Evolutionary conservation across 768 basidiomycete genomes (phyloP).

Genomic region (Mycena rebaudengoi): DNA sequence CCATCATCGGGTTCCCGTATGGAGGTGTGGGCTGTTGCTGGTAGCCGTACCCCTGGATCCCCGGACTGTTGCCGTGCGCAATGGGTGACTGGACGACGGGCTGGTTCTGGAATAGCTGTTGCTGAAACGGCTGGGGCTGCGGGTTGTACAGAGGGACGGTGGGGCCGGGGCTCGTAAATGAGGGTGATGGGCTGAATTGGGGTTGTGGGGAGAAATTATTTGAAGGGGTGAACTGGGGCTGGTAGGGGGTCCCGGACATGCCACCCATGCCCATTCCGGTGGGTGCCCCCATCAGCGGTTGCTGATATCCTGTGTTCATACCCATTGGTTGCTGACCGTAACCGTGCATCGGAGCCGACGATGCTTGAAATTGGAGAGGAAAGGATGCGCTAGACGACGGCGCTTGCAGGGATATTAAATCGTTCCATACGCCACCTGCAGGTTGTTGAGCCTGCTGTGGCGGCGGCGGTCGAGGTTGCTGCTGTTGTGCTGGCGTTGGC

Average conservation of each 20-base stretch:
- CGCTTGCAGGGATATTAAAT: constrained; percentile 58
- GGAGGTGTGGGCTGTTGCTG: constrained; percentile 18
- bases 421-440: constrained; percentile 63
- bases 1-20: constrained; percentile 19
- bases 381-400: constrained; percentile 59
- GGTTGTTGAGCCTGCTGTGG: constrained; percentile 32
- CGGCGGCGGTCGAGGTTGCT: constrained; percentile 31
- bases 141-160: constrained; percentile 22
- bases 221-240: constrained; percentile 12
- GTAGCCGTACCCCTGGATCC: constrained; percentile 13
- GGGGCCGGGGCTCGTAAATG: neutral
- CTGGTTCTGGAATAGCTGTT: constrained; percentile 26
- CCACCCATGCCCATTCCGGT: constrained; percentile 19
- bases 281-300: constrained; percentile 36
- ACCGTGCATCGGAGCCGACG: constrained; percentile 42
- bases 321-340: constrained; percentile 44
- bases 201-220: constrained; percentile 7
- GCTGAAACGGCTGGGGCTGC: constrained; percentile 41
- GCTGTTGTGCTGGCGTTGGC: constrained; percentile 21
- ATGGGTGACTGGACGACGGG: neutral
- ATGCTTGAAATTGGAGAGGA: constrained; percentile 56
- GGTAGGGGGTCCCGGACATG: constrained; percentile 15
- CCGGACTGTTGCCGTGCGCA: neutral
- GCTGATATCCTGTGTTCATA: constrained; percentile 39
- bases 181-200: constrained; percentile 14